A percentile compares a stretch with the other conserved stretches of the same genome.
These are phyloP conservation scores for Ettlia oleoabundans DNA, from an alignment of 139 green algal species.

Conservation along the genomic window DNA sequence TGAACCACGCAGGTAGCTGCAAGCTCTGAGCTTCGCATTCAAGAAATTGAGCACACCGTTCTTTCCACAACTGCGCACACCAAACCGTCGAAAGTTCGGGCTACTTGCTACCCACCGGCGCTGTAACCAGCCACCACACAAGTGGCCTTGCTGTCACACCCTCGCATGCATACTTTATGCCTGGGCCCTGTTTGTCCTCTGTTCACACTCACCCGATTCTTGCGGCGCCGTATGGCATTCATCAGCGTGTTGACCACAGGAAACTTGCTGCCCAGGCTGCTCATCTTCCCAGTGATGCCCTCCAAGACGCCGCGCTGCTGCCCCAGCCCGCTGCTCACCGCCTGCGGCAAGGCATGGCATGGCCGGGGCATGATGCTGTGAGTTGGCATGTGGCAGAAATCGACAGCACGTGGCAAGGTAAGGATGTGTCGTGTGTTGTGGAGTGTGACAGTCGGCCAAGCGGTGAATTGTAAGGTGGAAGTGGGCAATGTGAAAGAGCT, in stretches of 20 bases:
- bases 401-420: too few relatives aligned
- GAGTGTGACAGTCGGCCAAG: too few relatives aligned
- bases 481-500: background rate
- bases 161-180: background rate
- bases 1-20: too few relatives aligned
- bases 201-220: conserved; percentile 50
- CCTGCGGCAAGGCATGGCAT: conserved; percentile 45
- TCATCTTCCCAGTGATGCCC: conserved; percentile 65
- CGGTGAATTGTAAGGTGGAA: background rate
- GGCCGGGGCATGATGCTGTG: background rate
- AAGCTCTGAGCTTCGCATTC: too few relatives aligned
- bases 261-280: conserved; percentile 72
- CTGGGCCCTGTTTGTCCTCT: too few relatives aligned
- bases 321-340: conserved; percentile 66
- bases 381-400: too few relatives aligned
- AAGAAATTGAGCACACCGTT: too few relatives aligned
- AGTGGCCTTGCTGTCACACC: background rate
- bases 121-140: too few relatives aligned
- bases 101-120: too few relatives aligned
- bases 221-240: conserved; percentile 84
- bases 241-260: conserved; percentile 88
- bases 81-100: too few relatives aligned
- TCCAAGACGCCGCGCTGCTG: conserved; percentile 70
- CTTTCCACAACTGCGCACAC: too few relatives aligned
- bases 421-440: too few relatives aligned